These are phyloP conservation scores for Vitis hybrid DNA, from an alignment of 177 flowering plant genomes.

Conservation along the genomic window DNA sequence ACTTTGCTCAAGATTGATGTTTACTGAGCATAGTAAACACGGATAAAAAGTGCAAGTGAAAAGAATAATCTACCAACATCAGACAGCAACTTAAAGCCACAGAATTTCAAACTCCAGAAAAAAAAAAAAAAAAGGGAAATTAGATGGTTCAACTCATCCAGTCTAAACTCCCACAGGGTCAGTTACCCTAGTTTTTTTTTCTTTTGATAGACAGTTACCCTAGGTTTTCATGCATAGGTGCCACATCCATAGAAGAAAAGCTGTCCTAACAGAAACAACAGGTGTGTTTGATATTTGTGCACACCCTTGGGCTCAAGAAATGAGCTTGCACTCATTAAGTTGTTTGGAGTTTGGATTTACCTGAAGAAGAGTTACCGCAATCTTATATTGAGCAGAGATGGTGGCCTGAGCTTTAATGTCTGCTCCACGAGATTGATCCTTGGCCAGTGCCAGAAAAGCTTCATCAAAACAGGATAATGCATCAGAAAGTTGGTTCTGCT, in stretches of 20 bases:
- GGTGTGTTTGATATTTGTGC: too few species aligned
- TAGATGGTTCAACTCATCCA: not conserved
- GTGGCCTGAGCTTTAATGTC: constrained; percentile 98
- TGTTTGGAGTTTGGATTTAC: constrained; percentile 25
- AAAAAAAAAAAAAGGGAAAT: not conserved
- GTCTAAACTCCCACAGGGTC: not conserved
- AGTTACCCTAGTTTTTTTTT: too few species aligned
- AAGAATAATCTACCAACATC: too few species aligned
- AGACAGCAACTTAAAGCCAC: too few species aligned
- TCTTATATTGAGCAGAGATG: constrained; percentile 97
- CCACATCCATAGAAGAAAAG: not conserved
- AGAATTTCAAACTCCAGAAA: too few species aligned
- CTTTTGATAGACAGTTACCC: too few species aligned
- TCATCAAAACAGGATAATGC: constrained; percentile 98
- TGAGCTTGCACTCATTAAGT: not conserved
- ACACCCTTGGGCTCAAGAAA: not conserved
- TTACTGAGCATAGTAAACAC: too few species aligned
- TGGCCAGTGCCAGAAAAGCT: constrained; percentile 93
- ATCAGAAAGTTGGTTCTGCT: constrained; percentile 96
- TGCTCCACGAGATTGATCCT: constrained; percentile 95
- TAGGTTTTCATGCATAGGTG: not conserved
- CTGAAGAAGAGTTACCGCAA: constrained; percentile 94
- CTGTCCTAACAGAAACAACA: too few species aligned
- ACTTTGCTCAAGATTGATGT: too few species aligned
- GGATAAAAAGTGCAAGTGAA: too few species aligned